These are phyloP conservation scores for Dysphania ambrosioides DNA, from an alignment of 148 eudicot genomes.

Conservation along the genomic window DNA sequence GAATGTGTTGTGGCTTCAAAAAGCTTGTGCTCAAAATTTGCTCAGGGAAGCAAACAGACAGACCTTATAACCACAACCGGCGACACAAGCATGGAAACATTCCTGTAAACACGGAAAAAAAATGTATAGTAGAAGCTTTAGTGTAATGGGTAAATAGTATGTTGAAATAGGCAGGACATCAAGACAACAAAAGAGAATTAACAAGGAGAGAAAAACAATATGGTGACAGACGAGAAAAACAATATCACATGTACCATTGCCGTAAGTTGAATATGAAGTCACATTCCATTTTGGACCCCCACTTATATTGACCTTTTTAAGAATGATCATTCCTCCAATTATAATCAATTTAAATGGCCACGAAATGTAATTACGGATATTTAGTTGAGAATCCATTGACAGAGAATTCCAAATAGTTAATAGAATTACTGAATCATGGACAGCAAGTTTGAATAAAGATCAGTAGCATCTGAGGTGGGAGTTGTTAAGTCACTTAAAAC, in stretches of 20 bases:
- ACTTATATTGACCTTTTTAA: not conserved
- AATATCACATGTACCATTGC: not conserved
- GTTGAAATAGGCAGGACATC: not conserved
- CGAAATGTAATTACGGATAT: not conserved
- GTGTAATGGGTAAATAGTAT: not conserved
- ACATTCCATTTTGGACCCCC: conserved; percentile 1
- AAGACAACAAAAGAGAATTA: not conserved
- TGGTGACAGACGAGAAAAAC: not conserved
- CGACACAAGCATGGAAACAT: conserved; percentile 86
- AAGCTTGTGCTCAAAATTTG: not conserved
- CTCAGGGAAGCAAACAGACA: conserved; percentile 25
- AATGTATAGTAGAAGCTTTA: conserved; percentile 5
- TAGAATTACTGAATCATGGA: not conserved
- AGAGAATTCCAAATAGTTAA: not conserved
- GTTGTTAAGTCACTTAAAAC: not conserved
- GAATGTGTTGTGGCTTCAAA: too few relatives aligned
- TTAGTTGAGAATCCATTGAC: not conserved
- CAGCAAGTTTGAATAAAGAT: not conserved
- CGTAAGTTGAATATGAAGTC: not conserved
- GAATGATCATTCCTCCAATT: not conserved
- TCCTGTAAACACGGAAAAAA: conserved; percentile 47
- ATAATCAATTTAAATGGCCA: not conserved
- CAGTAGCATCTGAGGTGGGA: not conserved
- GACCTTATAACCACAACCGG: conserved; percentile 97
- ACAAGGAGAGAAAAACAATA: not conserved